Base-by-base conservation (phyloP, 2,329 filamentous ascomycete species). In the Cladosporium sp. region DNA sequence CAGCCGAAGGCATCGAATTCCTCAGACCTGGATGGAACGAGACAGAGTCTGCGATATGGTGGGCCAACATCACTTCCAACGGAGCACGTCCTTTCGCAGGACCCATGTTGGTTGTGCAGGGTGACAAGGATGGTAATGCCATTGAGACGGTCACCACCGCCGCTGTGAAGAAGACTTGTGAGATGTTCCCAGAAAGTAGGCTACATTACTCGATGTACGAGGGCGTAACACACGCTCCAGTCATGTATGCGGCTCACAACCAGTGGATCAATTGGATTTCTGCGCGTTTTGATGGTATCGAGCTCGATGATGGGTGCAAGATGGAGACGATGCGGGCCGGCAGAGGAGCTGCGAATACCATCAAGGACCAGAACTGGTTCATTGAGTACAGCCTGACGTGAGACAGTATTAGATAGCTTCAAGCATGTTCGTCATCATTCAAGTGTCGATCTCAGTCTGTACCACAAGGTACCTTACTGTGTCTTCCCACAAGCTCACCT, bases 101-200 rank as follows among this genome's bases (percentile, higher is more conserved):
- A 0, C 75, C 74, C 3, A 58, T 78, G 62, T 64, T 77, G 0
- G 71, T 77, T 4, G 19, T 76, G 1, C 73, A 75, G 51, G 75
- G 74, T 51, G 65, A 63, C 30, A 58, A 52, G 11, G 69, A 72
- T 56, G 54, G 54, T 15, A 61, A 60, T 34, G 63, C 66, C 3
- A 64, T 60, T 25, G 60, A 63, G 39, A 57, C 54, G 3, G 62
- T 65, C 14, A 67, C 65, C 3, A 58, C 61, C 5, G 58, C 60
- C 1, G 62, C 62, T 3, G 66, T 71, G 28, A 62, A 66, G 15
- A 55, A 67, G 54, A 72, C 67, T 2, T 67, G 63, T 42, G 59
- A 58, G 20, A 34, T 56, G 17, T 64, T 62, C 20, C 66, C 64
- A 14, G 58, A 65, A 4, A 61, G 61, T 14, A 54, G 62, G 40